Evolutionary conservation across 2,329 filamentous ascomycete genomes (phyloP).

Genomic region (Venturia oleaginea): DNA sequence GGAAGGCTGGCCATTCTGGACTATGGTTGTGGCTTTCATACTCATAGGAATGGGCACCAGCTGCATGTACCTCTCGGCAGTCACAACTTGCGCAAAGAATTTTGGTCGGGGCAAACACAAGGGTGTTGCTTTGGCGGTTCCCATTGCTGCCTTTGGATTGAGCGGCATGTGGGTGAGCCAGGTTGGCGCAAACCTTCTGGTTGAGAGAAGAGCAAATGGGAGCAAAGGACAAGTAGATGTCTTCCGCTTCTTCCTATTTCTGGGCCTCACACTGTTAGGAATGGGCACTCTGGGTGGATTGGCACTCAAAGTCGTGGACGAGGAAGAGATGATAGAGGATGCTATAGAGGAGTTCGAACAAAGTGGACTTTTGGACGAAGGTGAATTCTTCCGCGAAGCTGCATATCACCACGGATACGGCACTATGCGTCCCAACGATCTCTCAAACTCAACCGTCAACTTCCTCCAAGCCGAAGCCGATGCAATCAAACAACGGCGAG

Average conservation of each 20-base stretch:
- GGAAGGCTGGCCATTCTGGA: constrained; percentile 60
- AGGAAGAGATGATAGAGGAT: constrained; percentile 80
- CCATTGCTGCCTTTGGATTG: constrained; percentile 85
- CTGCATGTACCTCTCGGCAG: constrained; percentile 78
- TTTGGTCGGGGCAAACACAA: constrained; percentile 84
- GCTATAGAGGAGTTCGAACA: constrained; percentile 85
- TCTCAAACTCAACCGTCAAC: constrained; percentile 39
- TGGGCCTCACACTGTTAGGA: constrained; percentile 59
- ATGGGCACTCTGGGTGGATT: constrained; percentile 68
- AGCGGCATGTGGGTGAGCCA: constrained; percentile 97
- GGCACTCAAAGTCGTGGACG: constrained; percentile 68
- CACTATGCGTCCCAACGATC: constrained; percentile 41
- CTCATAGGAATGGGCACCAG: constrained; percentile 75
- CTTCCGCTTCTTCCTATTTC: constrained; percentile 79
- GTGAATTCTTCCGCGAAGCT: constrained; percentile 59
- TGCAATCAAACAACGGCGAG: constrained; percentile 36
- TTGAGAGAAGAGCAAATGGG: constrained; percentile 57
- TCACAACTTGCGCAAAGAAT: constrained; percentile 98
- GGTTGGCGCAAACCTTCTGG: constrained; percentile 68
- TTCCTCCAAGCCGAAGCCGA: constrained; percentile 36
- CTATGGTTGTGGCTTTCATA: constrained; percentile 81
- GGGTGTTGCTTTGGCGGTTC: constrained; percentile 78
- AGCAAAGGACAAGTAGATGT: constrained; percentile 56
- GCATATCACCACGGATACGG: constrained; percentile 53
- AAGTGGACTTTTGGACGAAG: constrained; percentile 71